Evolutionary conservation across 2,329 filamentous ascomycete genomes (phyloP).

Genomic region (Trichoderma sp.): DNA sequence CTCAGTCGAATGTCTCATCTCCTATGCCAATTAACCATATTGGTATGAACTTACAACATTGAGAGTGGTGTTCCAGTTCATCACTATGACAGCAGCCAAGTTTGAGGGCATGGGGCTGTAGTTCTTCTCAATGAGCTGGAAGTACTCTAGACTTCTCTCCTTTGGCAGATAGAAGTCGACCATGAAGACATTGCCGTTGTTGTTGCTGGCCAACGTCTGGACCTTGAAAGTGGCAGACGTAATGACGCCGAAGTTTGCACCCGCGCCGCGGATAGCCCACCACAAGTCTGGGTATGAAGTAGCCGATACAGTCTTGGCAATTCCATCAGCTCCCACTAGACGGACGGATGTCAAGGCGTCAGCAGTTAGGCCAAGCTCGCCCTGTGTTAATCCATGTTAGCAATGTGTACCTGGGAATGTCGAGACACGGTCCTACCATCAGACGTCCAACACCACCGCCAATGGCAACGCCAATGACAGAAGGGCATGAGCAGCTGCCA

Average conservation of each 20-base stretch:
- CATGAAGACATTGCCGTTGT: constrained; percentile 6
- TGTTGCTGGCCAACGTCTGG: neutral
- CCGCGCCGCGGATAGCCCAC: constrained; percentile 15
- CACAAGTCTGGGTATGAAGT: constrained; percentile 16
- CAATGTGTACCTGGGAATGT: neutral
- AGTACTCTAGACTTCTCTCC: neutral
- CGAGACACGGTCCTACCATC: neutral
- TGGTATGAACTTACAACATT: neutral
- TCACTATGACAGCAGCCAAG: constrained; percentile 1
- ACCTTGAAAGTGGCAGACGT: constrained; percentile 20
- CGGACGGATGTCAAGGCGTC: constrained; percentile 13
- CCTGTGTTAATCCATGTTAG: neutral
- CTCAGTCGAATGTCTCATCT: neutral
- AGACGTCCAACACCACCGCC: constrained; percentile 12
- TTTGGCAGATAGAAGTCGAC: constrained; percentile 1
- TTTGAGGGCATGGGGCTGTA: constrained; percentile 3
- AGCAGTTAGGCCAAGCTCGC: neutral
- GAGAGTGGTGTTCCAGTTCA: constrained; percentile 7
- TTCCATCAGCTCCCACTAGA: constrained; percentile 4
- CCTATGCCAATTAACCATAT: neutral
- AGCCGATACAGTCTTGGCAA: neutral
- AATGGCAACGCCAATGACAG: constrained; percentile 17
- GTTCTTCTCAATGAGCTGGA: constrained; percentile 6
- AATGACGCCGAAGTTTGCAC: constrained; percentile 17
- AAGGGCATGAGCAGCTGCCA: constrained; percentile 19